phyloP scores from a whole-genome alignment of 345 rosid species.

The Anacardium occidentale region DNA sequence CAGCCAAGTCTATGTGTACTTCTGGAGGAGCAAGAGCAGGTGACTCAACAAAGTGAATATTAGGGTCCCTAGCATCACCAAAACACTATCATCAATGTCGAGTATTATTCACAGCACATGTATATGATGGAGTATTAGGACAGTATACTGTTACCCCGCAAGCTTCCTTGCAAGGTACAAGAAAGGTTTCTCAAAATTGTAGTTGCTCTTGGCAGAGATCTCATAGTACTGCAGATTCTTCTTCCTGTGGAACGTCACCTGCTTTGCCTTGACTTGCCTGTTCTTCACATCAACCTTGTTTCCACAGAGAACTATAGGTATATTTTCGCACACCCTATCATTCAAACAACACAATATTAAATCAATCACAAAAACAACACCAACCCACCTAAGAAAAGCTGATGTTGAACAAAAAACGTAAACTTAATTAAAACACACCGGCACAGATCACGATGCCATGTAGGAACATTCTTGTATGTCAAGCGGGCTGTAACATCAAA shows the following conservation, averaged over 20 bases:
- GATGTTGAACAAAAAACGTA: background rate
- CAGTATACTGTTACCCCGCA: constrained; percentile 54
- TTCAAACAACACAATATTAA: background rate
- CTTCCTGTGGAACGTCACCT: constrained; percentile 92
- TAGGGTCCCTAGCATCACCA: constrained; percentile 50
- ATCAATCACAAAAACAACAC: background rate
- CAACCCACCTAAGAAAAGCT: background rate
- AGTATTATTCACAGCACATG: background rate
- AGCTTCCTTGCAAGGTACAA: constrained; percentile 86
- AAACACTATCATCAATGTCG: constrained; percentile 7
- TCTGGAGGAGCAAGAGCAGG: constrained; percentile 94
- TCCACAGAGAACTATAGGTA: constrained; percentile 88
- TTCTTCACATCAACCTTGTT: constrained; percentile 95
- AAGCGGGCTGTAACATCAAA: constrained; percentile 94
- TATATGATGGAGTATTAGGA: background rate
- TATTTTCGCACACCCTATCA: constrained; percentile 80
- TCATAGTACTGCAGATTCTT: constrained; percentile 90
- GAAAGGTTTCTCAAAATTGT: constrained; percentile 92
- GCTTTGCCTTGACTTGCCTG: constrained; percentile 94
- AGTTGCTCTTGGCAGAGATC: constrained; percentile 92
- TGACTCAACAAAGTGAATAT: constrained; percentile 92
- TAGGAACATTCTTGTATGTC: constrained; percentile 98
- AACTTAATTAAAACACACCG: constrained; percentile 38
- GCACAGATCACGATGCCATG: constrained; percentile 98
- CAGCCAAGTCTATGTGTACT: constrained; percentile 76